Conservation (phyloP, 805 yeast genomes). For the Debaryomyces tyrocola region DNA sequence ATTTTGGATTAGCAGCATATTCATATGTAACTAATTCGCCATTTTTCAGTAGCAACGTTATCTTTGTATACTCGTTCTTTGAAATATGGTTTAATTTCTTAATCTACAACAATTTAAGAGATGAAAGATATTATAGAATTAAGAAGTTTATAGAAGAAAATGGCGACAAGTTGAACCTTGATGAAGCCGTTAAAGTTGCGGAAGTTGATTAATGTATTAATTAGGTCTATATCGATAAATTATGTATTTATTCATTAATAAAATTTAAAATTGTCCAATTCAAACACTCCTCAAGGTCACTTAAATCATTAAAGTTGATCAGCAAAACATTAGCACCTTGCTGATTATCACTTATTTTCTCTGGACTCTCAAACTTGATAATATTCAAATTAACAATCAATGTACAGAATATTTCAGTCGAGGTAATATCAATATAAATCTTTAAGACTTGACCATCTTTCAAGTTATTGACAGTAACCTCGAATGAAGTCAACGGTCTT, state of each 20-base stretch:
- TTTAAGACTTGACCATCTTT: constrained; percentile 19
- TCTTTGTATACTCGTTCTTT: constrained; percentile 57
- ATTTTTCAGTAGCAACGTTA: constrained; percentile 58
- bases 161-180: constrained; percentile 33
- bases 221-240: neutral
- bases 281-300: constrained; percentile 55
- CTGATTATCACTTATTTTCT: constrained; percentile 25
- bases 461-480: constrained; percentile 20
- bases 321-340: constrained; percentile 42
- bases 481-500: constrained; percentile 34
- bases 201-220: constrained; percentile 15
- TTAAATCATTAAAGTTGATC: constrained; percentile 48
- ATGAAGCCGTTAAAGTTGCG: constrained; percentile 31
- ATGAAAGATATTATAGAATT: constrained; percentile 55
- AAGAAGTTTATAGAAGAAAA: constrained; percentile 43
- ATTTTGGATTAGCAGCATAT: constrained; percentile 50
- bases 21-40: constrained; percentile 48
- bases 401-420: constrained; percentile 43
- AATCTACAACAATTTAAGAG: constrained; percentile 60
- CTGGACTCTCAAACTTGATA: constrained; percentile 24
- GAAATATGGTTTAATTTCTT: constrained; percentile 73
- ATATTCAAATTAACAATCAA: constrained; percentile 36
- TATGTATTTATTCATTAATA: constrained; percentile 12
- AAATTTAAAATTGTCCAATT: constrained; percentile 51
- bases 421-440: constrained; percentile 30